Evolutionary conservation across 2,329 filamentous ascomycete genomes (phyloP).

Genomic region (Zasmidium angulare): DNA sequence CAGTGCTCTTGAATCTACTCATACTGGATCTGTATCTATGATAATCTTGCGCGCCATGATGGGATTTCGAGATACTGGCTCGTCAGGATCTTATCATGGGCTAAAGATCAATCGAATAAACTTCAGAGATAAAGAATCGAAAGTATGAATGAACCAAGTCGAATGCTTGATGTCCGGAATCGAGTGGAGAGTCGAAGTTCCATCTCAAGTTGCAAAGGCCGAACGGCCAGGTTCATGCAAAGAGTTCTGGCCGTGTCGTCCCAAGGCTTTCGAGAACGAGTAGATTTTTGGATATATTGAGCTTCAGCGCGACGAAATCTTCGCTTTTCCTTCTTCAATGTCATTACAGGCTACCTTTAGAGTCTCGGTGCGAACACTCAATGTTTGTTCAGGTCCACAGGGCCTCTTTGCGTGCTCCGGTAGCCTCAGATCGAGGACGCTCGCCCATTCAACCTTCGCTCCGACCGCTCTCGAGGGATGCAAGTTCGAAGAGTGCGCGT

Average conservation of each 20-base stretch:
- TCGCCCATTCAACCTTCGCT: slow-evolving; percentile 52
- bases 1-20: too few species aligned
- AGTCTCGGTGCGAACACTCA: slow-evolving; percentile 96
- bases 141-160: not conserved
- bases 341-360: slow-evolving; percentile 89
- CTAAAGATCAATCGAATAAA: not conserved
- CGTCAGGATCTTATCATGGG: not conserved
- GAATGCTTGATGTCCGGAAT: not conserved
- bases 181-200: not conserved
- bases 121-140: not conserved
- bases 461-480: slow-evolving; percentile 41
- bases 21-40: slow-evolving; percentile 91
- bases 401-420: slow-evolving; percentile 95
- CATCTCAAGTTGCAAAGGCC: not conserved
- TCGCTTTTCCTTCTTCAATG: slow-evolving; percentile 62
- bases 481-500: slow-evolving; percentile 44
- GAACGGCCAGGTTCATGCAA: not conserved
- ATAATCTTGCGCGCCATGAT: slow-evolving; percentile 66
- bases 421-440: slow-evolving; percentile 76
- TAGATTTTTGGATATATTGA: slow-evolving; percentile 2
- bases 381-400: slow-evolving; percentile 83
- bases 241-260: not conserved
- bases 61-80: not conserved
- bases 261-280: not conserved
- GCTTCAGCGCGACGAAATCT: not conserved